Percentiles rank a stretch among this genome's conserved stretches.
These are phyloP conservation scores for Nakazawaea molendinolei DNA, from an alignment of 805 yeast species.

Conservation along the genomic window DNA sequence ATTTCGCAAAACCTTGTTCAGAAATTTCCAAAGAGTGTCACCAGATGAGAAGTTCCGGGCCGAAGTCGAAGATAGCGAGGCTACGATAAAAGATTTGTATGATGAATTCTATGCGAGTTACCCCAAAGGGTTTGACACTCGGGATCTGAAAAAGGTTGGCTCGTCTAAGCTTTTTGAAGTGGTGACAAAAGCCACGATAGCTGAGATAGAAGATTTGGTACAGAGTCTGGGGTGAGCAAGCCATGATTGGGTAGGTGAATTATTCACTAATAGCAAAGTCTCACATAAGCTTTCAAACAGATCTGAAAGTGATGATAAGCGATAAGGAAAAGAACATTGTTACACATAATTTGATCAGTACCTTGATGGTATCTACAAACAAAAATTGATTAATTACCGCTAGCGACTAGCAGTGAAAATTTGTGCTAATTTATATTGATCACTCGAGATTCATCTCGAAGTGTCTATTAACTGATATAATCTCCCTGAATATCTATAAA, in stretches of 20 bases:
- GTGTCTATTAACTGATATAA: not conserved
- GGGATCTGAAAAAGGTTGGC: not conserved
- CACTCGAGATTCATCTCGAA: not conserved
- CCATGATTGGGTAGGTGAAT: too few relatives aligned
- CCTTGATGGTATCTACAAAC: too few relatives aligned
- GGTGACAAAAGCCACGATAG: not conserved
- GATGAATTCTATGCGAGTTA: conserved; percentile 6
- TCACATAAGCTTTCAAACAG: too few relatives aligned
- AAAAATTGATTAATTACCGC: too few relatives aligned
- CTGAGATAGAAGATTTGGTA: conserved; percentile 4
- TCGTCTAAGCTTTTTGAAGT: conserved; percentile 5
- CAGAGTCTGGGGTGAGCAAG: too few relatives aligned
- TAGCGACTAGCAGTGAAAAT: not conserved
- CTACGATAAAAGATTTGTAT: not conserved
- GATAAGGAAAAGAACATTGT: too few relatives aligned
- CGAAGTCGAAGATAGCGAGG: not conserved
- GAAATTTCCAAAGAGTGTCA: not conserved
- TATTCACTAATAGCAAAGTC: too few relatives aligned
- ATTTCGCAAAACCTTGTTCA: conserved; percentile 1
- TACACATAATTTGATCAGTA: too few relatives aligned
- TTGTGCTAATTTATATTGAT: not conserved
- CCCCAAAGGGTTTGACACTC: conserved; percentile 5
- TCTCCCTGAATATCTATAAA: not conserved
- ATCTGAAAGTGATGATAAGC: too few relatives aligned
- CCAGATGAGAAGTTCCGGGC: not conserved